These are phyloP conservation scores for Alternaria hordeiaustralica DNA, from an alignment of 2,329 filamentous ascomycete species.

Conservation along the genomic window DNA sequence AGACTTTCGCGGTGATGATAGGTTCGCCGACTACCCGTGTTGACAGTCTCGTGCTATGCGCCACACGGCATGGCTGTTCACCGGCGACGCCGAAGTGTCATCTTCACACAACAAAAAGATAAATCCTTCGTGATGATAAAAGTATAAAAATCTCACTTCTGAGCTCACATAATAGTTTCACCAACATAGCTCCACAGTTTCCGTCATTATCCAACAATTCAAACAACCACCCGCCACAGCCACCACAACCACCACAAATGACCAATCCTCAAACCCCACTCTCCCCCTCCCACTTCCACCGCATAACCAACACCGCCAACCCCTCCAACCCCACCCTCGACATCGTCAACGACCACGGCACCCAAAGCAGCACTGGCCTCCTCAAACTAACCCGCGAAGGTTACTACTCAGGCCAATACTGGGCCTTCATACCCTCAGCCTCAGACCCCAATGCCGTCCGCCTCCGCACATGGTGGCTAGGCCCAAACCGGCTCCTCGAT, in stretches of 20 bases:
- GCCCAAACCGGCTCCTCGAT: conserved; percentile 22
- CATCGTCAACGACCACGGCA: neutral
- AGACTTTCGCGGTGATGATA: neutral
- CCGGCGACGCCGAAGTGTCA: neutral
- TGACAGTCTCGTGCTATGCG: neutral
- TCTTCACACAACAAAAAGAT: neutral
- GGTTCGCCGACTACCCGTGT: neutral
- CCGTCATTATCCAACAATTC: neutral
- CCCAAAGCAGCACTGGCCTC: neutral
- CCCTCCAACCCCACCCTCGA: neutral
- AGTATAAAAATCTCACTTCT: neutral
- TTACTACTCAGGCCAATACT: conserved; percentile 32
- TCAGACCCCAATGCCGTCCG: conserved; percentile 17
- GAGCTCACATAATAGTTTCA: neutral
- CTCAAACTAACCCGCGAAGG: conserved; percentile 17
- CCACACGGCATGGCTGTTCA: neutral
- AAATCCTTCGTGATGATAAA: neutral
- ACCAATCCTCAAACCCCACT: neutral
- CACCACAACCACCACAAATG: neutral
- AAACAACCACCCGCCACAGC: neutral
- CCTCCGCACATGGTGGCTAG: conserved; percentile 30
- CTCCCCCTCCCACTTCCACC: neutral
- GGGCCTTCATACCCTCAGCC: conserved; percentile 31
- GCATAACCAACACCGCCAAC: neutral
- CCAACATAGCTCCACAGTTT: neutral